Percentiles rank a stretch among this genome's conserved stretches.
Evolutionary conservation across 257 asterid genomes (phyloP).

Genomic region (Solanum raphanifolium): DNA sequence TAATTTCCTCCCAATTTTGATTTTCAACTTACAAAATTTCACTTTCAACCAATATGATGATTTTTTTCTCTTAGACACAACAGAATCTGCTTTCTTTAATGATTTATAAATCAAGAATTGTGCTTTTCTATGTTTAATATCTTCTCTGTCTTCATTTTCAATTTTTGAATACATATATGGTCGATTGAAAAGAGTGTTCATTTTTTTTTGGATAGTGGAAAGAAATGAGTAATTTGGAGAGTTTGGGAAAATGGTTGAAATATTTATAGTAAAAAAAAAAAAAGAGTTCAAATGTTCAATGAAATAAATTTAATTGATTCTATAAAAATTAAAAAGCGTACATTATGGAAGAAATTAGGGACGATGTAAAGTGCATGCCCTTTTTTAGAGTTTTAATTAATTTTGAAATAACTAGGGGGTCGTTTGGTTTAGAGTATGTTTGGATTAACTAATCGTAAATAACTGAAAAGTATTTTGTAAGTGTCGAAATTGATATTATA

Average conservation of each 20-base stretch:
- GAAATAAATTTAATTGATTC: not conserved
- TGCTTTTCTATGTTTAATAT: conserved; percentile 36
- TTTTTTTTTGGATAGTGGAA: not conserved
- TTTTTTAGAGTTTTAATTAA: not conserved
- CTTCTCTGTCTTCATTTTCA: conserved; percentile 49
- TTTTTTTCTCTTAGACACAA: conserved; percentile 14
- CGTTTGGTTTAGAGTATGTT: not conserved
- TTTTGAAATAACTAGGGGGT: not conserved
- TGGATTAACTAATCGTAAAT: not conserved
- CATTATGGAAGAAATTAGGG: not conserved
- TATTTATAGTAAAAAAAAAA: not conserved
- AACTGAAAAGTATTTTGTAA: not conserved
- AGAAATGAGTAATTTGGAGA: not conserved
- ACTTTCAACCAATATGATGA: conserved; percentile 39
- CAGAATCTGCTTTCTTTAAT: conserved; percentile 35
- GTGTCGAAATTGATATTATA: not conserved
- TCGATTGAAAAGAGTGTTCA: conserved; percentile 19
- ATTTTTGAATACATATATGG: conserved; percentile 38
- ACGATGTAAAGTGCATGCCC: not conserved
- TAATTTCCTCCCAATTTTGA: conserved; percentile 54
- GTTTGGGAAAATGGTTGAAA: not conserved
- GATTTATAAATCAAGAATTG: conserved; percentile 74
- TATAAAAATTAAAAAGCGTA: not conserved
- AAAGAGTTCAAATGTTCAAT: not conserved
- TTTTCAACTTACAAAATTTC: conserved; percentile 40